Evolutionary conservation across 768 basidiomycete species (phyloP).

Genomic region (Suillus tomentosus): DNA sequence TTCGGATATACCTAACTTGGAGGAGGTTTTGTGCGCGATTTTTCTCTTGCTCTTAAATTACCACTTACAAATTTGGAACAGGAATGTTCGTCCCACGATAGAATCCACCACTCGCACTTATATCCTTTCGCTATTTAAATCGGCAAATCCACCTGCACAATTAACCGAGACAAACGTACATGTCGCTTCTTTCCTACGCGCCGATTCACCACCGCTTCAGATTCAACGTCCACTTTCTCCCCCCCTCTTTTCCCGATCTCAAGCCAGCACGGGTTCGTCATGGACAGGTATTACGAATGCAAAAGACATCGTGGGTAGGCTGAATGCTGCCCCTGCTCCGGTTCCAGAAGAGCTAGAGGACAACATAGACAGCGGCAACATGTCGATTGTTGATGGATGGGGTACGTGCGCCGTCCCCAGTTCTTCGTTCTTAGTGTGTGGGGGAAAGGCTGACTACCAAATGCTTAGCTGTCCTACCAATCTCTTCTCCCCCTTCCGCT

Average conservation of each 20-base stretch:
- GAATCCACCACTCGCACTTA: slow-evolving; percentile 27
- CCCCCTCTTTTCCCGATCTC: slow-evolving; percentile 47
- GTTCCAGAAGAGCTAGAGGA: slow-evolving; percentile 42
- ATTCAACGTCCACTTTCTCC: slow-evolving; percentile 35
- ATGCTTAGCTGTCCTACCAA: slow-evolving; percentile 35
- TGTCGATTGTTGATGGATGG: slow-evolving; percentile 67
- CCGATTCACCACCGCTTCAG: slow-evolving; percentile 29
- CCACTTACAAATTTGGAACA: slow-evolving; percentile 20
- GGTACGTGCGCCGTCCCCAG: slow-evolving; percentile 41
- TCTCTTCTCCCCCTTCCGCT: slow-evolving; percentile 43
- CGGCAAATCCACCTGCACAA: slow-evolving; percentile 17
- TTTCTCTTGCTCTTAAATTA: slow-evolving; percentile 5
- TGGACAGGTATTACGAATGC: slow-evolving; percentile 18
- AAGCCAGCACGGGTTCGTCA: neutral
- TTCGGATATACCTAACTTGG: slow-evolving; percentile 28
- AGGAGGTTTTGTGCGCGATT: slow-evolving; percentile 44
- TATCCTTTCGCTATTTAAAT: slow-evolving; percentile 32
- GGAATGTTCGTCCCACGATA: slow-evolving; percentile 35
- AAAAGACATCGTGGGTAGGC: slow-evolving; percentile 30
- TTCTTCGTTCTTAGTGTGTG: neutral
- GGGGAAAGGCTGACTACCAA: slow-evolving; percentile 34
- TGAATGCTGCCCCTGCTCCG: slow-evolving; percentile 25
- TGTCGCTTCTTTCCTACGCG: slow-evolving; percentile 31
- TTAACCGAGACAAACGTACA: slow-evolving; percentile 22
- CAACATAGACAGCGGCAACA: slow-evolving; percentile 49